A percentile compares a stretch with the other conserved stretches of the same genome.
Evolutionary conservation across 2,329 filamentous ascomycete genomes (phyloP).

Genomic region (Arthroderma sp.): DNA sequence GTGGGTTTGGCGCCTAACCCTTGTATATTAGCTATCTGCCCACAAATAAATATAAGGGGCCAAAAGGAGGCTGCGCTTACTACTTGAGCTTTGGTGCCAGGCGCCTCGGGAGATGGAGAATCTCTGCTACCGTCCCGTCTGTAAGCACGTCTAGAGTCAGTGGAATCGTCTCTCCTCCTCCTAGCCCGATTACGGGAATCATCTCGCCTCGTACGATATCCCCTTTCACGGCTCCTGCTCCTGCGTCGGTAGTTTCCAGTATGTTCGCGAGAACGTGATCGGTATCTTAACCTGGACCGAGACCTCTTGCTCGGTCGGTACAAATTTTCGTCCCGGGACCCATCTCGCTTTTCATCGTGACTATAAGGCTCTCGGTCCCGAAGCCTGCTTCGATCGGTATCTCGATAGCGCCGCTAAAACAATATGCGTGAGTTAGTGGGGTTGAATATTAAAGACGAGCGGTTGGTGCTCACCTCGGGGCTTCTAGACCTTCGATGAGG

Average conservation of each 20-base stretch:
- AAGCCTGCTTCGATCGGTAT: conserved; percentile 38
- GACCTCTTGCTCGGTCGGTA: conserved; percentile 51
- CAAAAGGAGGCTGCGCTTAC: conserved; percentile 32
- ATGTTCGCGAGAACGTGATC: conserved; percentile 42
- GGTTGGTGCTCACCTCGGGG: conserved; percentile 30
- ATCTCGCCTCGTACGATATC: conserved; percentile 57
- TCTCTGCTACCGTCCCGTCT: conserved; percentile 54
- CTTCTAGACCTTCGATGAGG: conserved; percentile 35
- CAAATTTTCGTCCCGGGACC: conserved; percentile 52
- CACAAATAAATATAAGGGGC: neutral
- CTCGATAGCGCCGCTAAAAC: conserved; percentile 44
- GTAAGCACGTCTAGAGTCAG: conserved; percentile 54
- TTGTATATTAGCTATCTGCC: too few species aligned
- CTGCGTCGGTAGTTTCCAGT: conserved; percentile 47
- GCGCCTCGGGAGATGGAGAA: conserved; percentile 37
- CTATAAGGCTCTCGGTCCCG: conserved; percentile 48
- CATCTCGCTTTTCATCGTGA: conserved; percentile 39
- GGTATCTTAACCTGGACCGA: conserved; percentile 50
- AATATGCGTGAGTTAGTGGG: conserved; percentile 14
- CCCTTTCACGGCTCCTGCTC: conserved; percentile 57
- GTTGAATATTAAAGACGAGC: neutral
- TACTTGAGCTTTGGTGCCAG: conserved; percentile 41
- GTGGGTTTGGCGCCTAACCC: conserved; percentile 21
- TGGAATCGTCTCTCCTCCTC: conserved; percentile 54
- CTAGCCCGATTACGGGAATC: conserved; percentile 55